Evolutionary conservation across 139 green algal species (phyloP), one percentile per base, ranked within the genome.

Genomic region (Chlamydomonas applanata): DNA sequence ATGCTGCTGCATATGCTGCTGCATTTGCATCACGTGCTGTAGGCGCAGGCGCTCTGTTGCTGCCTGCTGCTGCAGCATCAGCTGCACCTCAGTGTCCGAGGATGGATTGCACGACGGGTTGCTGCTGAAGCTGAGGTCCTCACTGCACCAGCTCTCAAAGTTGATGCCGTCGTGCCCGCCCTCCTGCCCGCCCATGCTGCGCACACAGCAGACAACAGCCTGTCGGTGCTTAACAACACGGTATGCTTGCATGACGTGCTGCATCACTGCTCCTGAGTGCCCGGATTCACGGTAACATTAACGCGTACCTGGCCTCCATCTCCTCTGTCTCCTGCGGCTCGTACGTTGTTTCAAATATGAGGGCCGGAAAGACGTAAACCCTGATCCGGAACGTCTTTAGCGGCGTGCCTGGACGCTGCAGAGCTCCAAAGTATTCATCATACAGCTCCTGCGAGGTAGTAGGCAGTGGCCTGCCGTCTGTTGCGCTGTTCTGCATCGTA

Each of bases 381-480:
- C 82, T 78, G 49, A 94, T 83, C 60, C 89, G 71, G 71, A 94
- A 89, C 16, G 89, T 93, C 68, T 87, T 92, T 36, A 79, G 71
- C 1, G 83, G 83, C 22, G 84, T 88, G 54, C 82, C 87, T 7
- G 79, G 60, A 14, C 82, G 71, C 19, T 67, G 33, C 16, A 92
- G 74, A 20, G 86, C 87, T 1, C 80, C 56, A 2, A 75, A 63
- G 66, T 93, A 95, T 80, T 96, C 91, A 3, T 90, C 79, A 46
- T 88, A 83, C 76, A 96, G 79, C 70, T 96, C 91, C 89, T 94
- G 82, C 2, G 63, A 56, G 33, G n/a, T n/a, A n/a, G n/a, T n/a
- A n/a, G n/a, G n/a, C n/a, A n/a, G n/a, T n/a, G n/a, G n/a, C n/a
- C n/a, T n/a, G n/a, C n/a, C n/a, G n/a, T n/a, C n/a, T n/a, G n/a